Conservation (phyloP, 2,329 filamentous ascomycete genomes). For the Scytalidium lignicola region DNA sequence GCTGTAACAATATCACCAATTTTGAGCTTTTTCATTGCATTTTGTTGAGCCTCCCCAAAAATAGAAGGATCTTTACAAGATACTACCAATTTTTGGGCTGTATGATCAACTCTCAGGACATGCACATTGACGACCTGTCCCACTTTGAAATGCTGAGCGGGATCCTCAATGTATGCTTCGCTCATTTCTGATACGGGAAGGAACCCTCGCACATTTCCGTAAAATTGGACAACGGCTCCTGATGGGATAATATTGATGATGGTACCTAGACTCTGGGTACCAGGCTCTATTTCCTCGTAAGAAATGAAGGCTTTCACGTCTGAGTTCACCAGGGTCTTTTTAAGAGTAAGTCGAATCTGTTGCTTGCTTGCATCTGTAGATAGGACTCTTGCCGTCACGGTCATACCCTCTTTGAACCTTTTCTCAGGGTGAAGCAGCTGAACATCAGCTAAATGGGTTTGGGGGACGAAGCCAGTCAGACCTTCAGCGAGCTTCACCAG, state of each 20-base stretch:
- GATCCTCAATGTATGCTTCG: conserved; percentile 88
- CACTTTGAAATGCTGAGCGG: conserved; percentile 78
- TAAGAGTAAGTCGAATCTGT: conserved; percentile 81
- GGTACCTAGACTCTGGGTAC: conserved; percentile 78
- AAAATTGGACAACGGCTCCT: conserved; percentile 91
- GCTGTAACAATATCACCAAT: conserved; percentile 72
- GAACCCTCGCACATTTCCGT: conserved; percentile 76
- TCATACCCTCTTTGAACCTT: conserved; percentile 84
- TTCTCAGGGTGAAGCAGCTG: conserved; percentile 88
- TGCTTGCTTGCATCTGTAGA: conserved; percentile 71
- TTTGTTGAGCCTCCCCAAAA: conserved; percentile 70
- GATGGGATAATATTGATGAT: conserved; percentile 73
- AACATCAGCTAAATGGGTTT: conserved; percentile 84
- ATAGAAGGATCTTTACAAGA: conserved; percentile 87
- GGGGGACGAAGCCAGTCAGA: conserved; percentile 82
- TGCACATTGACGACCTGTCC: conserved; percentile 92
- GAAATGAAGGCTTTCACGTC: conserved; percentile 74
- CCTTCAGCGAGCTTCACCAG: conserved; percentile 81
- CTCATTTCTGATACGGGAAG: conserved; percentile 96
- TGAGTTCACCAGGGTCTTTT: conserved; percentile 91
- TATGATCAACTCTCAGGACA: conserved; percentile 72
- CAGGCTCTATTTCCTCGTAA: conserved; percentile 68
- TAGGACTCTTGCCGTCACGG: conserved; percentile 79
- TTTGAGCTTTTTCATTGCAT: conserved; percentile 67
- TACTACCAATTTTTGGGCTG: conserved; percentile 69